Percentiles rank a stretch among this genome's conserved stretches.
phyloP scores from a whole-genome alignment of 805 yeast genomes.

The Candida pseudoglaebosa region DNA sequence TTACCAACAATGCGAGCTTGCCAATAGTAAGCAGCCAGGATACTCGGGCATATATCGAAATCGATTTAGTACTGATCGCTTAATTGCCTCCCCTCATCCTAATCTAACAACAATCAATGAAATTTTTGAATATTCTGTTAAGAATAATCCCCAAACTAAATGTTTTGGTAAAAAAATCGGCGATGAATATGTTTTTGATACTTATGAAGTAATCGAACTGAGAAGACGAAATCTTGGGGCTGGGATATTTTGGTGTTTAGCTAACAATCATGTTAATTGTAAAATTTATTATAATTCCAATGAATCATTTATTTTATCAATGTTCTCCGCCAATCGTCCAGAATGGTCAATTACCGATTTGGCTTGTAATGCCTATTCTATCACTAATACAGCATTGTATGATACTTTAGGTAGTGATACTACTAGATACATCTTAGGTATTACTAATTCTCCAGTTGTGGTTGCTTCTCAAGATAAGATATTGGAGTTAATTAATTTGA shows the following conservation, averaged over 20 bases:
- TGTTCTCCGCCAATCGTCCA: conserved; percentile 54
- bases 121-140: conserved; percentile 40
- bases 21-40: conserved; percentile 19
- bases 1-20: conserved; percentile 11
- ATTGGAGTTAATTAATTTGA: conserved; percentile 23
- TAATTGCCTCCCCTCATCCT: conserved; percentile 40
- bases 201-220: conserved; percentile 20
- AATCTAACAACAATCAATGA: conserved; percentile 41
- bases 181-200: conserved; percentile 21
- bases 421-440: conserved; percentile 55
- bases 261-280: conserved; percentile 23
- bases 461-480: conserved; percentile 34
- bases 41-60: conserved; percentile 30
- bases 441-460: conserved; percentile 56
- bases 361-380: conserved; percentile 54
- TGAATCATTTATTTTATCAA: conserved; percentile 44
- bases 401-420: conserved; percentile 49
- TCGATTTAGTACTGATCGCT: conserved; percentile 12
- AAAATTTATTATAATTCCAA: conserved; percentile 6
- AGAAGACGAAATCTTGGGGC: conserved; percentile 31
- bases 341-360: conserved; percentile 75
- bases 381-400: conserved; percentile 27
- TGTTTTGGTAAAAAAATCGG: conserved; percentile 48
- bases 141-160: conserved; percentile 28
- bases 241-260: conserved; percentile 30